These are phyloP conservation scores for Chaetomidium leptoderma DNA, from an alignment of 495 filamentous ascomycete species.

Conservation along the genomic window DNA sequence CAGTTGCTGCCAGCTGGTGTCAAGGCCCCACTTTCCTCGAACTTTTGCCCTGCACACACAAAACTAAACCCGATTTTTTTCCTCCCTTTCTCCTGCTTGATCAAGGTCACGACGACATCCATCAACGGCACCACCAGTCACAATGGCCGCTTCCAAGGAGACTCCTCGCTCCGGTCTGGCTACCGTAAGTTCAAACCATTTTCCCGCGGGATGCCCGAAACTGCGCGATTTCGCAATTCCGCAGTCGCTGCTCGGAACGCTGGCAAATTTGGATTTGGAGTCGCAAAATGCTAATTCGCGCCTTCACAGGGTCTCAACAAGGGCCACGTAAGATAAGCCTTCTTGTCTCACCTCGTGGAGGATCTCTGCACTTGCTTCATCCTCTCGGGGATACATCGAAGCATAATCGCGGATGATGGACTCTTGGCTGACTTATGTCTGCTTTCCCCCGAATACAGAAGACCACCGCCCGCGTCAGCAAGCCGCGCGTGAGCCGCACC, in stretches of 20 bases:
- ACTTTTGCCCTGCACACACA: constrained; percentile 25
- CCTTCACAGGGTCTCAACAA: constrained; percentile 64
- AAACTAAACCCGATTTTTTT: constrained; percentile 13
- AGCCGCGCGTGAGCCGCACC: constrained; percentile 82
- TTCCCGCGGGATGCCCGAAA: neutral
- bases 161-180: constrained; percentile 22
- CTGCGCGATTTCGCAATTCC: neutral
- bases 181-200: constrained; percentile 14
- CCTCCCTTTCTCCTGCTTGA: constrained; percentile 7
- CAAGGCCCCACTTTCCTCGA: constrained; percentile 3
- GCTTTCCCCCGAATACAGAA: constrained; percentile 56
- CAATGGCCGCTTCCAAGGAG: constrained; percentile 25
- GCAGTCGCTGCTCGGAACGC: neutral
- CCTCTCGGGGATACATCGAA: constrained; percentile 26
- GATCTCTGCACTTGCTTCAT: constrained; percentile 48
- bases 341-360: constrained; percentile 48
- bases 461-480: constrained; percentile 82
- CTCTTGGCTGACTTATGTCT: constrained; percentile 39
- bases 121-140: constrained; percentile 23
- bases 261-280: neutral
- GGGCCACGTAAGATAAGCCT: constrained; percentile 65
- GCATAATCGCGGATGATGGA: constrained; percentile 26
- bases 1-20: neutral
- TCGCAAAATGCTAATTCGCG: constrained; percentile 15
- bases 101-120: constrained; percentile 25